Evolutionary conservation across 169 alveolate genomes (phyloP), one percentile per base, ranked within the genome.

Genomic region (Eimeria necatrix): DNA sequence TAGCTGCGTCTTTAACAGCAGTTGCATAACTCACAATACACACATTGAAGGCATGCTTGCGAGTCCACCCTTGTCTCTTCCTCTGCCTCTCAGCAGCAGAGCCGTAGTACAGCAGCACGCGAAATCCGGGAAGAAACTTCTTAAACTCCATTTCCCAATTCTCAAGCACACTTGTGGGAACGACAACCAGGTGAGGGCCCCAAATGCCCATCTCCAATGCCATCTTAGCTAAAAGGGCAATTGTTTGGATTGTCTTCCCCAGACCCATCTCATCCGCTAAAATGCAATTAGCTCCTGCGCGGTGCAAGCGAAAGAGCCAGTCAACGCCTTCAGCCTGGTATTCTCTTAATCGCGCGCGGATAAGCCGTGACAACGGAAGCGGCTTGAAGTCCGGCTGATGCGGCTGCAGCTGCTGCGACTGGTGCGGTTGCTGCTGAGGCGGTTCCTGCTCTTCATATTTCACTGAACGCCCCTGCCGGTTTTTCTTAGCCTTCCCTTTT

Each of bases 261-360:
- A 99, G 97, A 26, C 99, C 99, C 99, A 99, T 99, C 97, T 99
- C 99, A 97, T 99, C 99, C 16, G 99, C 99, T 85, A 99, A 97
- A 24, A 99, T 99, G 81, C 99, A 99, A 97, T 99, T 99, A 83
- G 99, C 97, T 51, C 98, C 98, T 95, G 98, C 98, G 71, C 98
- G 98, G 96, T 99, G 99, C 61, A 99, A 96, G 24, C 99, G 98
- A n/a, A 98, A 99, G 90, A 99, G 95, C 99, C 99, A 99, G 91
- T 98, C 98, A 48, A 99, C 97, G 18, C 99, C 99, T 78, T 98
- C 98, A 80, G 97, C 96, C 97, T 99, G 99, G 96, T 99, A 99
- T 90, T 98, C 99, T 91, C 99, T 97, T 93, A 99, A 96, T 10
- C 95, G 96, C 71, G 99, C 99, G 93, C 98, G 97, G 78, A 99